phyloP scores from a whole-genome alignment of 192 early-diverging fungal species.

The Backusella luteola region DNA sequence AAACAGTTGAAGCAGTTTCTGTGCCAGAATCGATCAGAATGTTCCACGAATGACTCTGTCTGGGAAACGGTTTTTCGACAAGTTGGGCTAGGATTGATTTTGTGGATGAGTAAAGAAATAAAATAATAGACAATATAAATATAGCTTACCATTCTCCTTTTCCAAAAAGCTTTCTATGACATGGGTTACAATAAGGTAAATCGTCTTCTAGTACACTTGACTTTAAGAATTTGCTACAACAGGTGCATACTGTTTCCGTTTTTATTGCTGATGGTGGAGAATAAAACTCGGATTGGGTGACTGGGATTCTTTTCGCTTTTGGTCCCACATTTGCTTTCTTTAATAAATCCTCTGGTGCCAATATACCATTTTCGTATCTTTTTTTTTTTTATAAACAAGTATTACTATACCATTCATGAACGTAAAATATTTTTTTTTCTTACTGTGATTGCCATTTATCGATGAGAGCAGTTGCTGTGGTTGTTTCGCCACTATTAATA shows the following conservation, averaged over 20 bases:
- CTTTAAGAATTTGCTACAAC: conserved; percentile 6
- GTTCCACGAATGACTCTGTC: conserved; percentile 23
- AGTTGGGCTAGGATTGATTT: conserved; percentile 8
- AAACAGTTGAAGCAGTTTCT: conserved; percentile 45
- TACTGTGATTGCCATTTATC: conserved; percentile 36
- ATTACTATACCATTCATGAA: no score
- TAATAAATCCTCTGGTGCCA: not conserved
- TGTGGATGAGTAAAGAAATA: not conserved
- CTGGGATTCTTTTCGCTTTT: conserved; percentile 1
- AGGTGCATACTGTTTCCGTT: not conserved
- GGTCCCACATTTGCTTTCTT: conserved; percentile 13
- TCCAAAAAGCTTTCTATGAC: conserved; percentile 5
- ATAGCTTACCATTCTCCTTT: conserved; percentile 5
- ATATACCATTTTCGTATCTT: conserved; percentile 12
- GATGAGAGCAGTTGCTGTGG: not conserved
- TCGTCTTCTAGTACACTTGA: conserved; percentile 14
- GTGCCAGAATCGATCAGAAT: conserved; percentile 17
- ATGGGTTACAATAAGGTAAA: conserved; percentile 18
- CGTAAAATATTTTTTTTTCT: not conserved
- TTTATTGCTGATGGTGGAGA: not conserved
- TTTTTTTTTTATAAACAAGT: not conserved
- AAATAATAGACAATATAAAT: not conserved
- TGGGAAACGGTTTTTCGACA: conserved; percentile 17
- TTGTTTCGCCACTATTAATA: not conserved
- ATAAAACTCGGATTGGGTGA: conserved; percentile 5